Percentiles rank a stretch among this genome's conserved stretches.
Conservation (phyloP, 164 flowering plant genomes). For the Kalanchoe fedtschenkoi region DNA sequence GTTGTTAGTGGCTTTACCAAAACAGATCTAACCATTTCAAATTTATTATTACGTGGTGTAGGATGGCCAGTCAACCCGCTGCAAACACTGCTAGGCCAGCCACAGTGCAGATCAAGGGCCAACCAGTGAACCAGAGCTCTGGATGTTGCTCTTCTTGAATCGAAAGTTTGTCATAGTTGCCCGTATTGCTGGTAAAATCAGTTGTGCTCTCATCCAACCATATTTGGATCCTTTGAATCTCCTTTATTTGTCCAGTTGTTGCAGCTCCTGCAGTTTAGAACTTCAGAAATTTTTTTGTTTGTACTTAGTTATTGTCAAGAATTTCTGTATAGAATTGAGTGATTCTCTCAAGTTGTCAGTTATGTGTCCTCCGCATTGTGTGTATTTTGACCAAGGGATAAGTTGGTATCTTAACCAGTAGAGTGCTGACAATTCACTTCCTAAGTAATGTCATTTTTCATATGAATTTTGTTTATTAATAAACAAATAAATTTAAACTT, state of each 20-base stretch:
- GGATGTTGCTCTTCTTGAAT: slow-evolving; percentile 62
- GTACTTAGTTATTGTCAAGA: slow-evolving; percentile 13
- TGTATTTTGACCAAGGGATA: neutral
- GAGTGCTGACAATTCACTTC: too few relatives aligned
- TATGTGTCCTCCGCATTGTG: neutral
- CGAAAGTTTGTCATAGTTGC: slow-evolving; percentile 1
- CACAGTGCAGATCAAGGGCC: slow-evolving; percentile 65
- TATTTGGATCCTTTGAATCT: slow-evolving; percentile 6
- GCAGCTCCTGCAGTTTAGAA: slow-evolving; percentile 12
- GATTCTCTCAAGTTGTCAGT: neutral
- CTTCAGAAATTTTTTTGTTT: slow-evolving; percentile 20
- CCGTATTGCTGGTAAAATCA: slow-evolving; percentile 25
- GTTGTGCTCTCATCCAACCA: slow-evolving; percentile 6
- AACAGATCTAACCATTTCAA: neutral
- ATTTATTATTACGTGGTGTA: slow-evolving; percentile 15
- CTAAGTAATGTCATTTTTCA: too few relatives aligned
- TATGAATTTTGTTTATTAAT: too few relatives aligned
- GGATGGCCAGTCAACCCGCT: slow-evolving; percentile 86
- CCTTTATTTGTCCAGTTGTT: slow-evolving; percentile 11
- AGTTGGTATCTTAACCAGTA: too few relatives aligned
- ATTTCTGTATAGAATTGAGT: slow-evolving; percentile 20
- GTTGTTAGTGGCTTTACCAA: neutral
- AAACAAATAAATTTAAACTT: too few relatives aligned
- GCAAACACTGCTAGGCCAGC: slow-evolving; percentile 51
- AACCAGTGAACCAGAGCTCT: slow-evolving; percentile 57